Evolutionary conservation across 2,329 filamentous ascomycete genomes (phyloP).

Genomic region (Fusarium irregulare): DNA sequence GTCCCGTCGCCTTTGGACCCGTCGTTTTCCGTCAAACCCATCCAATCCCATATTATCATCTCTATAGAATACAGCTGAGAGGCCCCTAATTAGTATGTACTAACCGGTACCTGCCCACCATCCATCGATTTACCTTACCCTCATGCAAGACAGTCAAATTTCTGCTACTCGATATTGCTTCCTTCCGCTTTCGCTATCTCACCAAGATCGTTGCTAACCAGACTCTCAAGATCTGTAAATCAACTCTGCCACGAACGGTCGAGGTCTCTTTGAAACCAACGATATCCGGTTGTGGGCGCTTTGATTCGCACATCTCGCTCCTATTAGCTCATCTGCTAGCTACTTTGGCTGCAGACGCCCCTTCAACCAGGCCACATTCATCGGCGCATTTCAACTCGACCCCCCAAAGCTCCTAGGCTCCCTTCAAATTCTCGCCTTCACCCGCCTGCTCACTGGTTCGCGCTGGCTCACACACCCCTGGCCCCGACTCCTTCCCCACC

Average conservation of each 20-base stretch:
- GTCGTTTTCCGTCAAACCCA: neutral
- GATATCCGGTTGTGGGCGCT: conserved; percentile 22
- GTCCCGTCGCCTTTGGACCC: neutral
- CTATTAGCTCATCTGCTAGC: conserved; percentile 14
- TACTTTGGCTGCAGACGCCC: conserved; percentile 29
- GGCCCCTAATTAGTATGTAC: neutral
- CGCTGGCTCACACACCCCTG: conserved; percentile 40
- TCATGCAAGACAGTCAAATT: conserved; percentile 12
- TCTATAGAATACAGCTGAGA: neutral
- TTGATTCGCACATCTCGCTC: conserved; percentile 31
- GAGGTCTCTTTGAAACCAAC: conserved; percentile 32
- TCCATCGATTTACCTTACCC: neutral
- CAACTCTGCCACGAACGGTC: conserved; percentile 38
- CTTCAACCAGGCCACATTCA: conserved; percentile 29
- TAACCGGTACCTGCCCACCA: neutral
- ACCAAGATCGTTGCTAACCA: conserved; percentile 17
- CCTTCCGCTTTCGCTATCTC: conserved; percentile 23
- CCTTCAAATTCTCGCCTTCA: conserved; percentile 38
- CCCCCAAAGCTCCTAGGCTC: conserved; percentile 29
- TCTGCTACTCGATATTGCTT: conserved; percentile 20
- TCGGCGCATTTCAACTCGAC: conserved; percentile 27
- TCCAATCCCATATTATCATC: neutral
- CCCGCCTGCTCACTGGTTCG: conserved; percentile 34
- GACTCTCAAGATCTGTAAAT: conserved; percentile 2
- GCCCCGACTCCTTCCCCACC: conserved; percentile 36